These are phyloP conservation scores for Globisporangium paddicum DNA, from an alignment of 352 stramenopile species.

Conservation along the genomic window DNA sequence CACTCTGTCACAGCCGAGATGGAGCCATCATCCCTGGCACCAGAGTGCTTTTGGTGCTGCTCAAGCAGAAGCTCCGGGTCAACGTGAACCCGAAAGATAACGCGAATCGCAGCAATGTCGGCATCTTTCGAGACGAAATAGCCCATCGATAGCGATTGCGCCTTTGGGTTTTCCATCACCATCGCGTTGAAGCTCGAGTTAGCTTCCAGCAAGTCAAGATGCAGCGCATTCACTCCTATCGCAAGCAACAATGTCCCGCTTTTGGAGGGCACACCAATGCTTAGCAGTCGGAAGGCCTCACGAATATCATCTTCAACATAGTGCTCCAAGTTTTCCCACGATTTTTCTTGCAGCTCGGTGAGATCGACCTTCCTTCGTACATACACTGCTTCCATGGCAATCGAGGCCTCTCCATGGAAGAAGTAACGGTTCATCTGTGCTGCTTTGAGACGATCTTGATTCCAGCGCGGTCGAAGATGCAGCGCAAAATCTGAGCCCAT, in stretches of 20 bases:
- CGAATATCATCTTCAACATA: conserved; percentile 9
- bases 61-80: neutral
- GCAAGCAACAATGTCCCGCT: conserved; percentile 5
- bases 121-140: conserved; percentile 12
- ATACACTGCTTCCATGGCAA: conserved; percentile 14
- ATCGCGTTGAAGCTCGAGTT: conserved; percentile 7
- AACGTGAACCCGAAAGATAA: conserved; percentile 13
- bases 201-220: neutral
- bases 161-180: neutral
- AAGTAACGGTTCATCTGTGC: conserved; percentile 1
- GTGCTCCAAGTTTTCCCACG: conserved; percentile 9
- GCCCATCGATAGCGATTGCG: conserved; percentile 12
- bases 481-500: conserved; percentile 13
- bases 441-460: conserved; percentile 6
- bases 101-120: conserved; percentile 10
- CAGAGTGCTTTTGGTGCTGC: neutral
- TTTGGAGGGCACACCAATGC: neutral
- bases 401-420: conserved; percentile 10
- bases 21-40: neutral
- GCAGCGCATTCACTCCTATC: conserved; percentile 11
- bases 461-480: conserved; percentile 12
- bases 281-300: conserved; percentile 10
- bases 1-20: neutral
- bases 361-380: conserved; percentile 5
- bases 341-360: conserved; percentile 5